Evolutionary conservation across 1,139 yeast genomes (phyloP).

Genomic region (Candida gigantensis): DNA sequence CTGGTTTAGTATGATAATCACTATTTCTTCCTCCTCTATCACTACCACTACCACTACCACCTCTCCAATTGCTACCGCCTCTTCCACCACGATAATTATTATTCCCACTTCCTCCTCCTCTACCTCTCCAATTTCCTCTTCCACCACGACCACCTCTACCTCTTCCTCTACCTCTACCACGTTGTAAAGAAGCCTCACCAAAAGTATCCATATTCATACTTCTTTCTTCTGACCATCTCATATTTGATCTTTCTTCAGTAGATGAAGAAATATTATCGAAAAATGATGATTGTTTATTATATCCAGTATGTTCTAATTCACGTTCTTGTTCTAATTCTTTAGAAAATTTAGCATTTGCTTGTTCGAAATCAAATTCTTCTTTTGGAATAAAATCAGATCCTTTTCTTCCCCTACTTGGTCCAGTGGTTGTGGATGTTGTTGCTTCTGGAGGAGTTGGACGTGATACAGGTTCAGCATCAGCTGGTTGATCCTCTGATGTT

Average conservation of each 20-base stretch:
- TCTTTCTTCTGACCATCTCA: conserved; percentile 67
- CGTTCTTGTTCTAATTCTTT: conserved; percentile 35
- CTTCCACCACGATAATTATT: conserved; percentile 27
- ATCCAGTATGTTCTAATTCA: conserved; percentile 29
- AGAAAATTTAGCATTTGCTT: conserved; percentile 63
- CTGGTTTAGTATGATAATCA: conserved; percentile 36
- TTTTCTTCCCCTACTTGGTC: conserved; percentile 10
- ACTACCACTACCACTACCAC: conserved; percentile 21
- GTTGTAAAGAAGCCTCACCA: conserved; percentile 51
- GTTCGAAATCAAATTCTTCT: conserved; percentile 58
- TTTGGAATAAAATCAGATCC: conserved; percentile 14
- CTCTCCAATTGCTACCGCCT: conserved; percentile 34
- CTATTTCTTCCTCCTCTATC: conserved; percentile 15
- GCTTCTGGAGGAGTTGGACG: conserved; percentile 9
- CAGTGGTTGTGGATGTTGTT: conserved; percentile 10
- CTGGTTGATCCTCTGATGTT: conserved; percentile 5
- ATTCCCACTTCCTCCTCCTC: conserved; percentile 14
- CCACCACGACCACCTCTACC: conserved; percentile 28
- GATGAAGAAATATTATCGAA: conserved; percentile 77
- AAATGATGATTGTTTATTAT: conserved; percentile 73
- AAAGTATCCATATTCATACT: conserved; percentile 65
- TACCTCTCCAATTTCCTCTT: conserved; percentile 14
- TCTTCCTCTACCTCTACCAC: conserved; percentile 36
- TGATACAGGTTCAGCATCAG: conserved; percentile 15
- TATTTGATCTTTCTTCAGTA: conserved; percentile 36